Conservation (phyloP, 2,329 filamentous ascomycete genomes). For the Polytolypa hystricis region DNA sequence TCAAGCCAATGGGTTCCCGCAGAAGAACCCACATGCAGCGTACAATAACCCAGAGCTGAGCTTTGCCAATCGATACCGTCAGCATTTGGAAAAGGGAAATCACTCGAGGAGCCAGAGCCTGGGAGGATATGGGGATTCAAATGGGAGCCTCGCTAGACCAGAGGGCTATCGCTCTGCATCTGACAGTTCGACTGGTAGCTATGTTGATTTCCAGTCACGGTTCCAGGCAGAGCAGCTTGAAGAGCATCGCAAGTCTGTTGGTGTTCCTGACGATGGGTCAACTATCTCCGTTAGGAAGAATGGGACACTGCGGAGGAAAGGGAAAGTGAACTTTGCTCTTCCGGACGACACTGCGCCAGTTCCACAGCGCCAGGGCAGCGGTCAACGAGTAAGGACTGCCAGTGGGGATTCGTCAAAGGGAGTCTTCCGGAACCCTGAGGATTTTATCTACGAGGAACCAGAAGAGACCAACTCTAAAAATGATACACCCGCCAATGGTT, state of each 20-base stretch:
- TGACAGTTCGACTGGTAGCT: slow-evolving; percentile 13
- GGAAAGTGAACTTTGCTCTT: slow-evolving; percentile 31
- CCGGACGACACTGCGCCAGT: slow-evolving; percentile 19
- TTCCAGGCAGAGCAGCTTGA: not conserved
- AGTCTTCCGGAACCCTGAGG: slow-evolving; percentile 48
- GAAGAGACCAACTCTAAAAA: slow-evolving; percentile 34
- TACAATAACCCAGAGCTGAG: slow-evolving; percentile 35
- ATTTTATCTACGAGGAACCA: slow-evolving; percentile 76
- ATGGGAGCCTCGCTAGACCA: not conserved
- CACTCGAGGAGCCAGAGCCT: slow-evolving; percentile 34
- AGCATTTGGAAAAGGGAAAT: slow-evolving; percentile 34
- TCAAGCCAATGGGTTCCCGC: slow-evolving; percentile 41
- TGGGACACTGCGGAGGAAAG: slow-evolving; percentile 23
- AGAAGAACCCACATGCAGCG: slow-evolving; percentile 37
- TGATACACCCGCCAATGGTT: slow-evolving; percentile 19
- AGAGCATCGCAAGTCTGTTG: not conserved
- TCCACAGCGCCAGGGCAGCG: slow-evolving; percentile 10
- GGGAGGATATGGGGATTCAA: slow-evolving; percentile 8
- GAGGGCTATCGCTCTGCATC: slow-evolving; percentile 9
- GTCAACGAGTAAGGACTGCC: slow-evolving; percentile 20
- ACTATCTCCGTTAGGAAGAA: slow-evolving; percentile 12
- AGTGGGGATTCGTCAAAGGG: slow-evolving; percentile 34
- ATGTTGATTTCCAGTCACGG: not conserved
- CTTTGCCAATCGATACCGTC: slow-evolving; percentile 24
- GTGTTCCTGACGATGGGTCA: slow-evolving; percentile 2